Percentiles rank a stretch among this genome's conserved stretches.
These are phyloP conservation scores for Geotrichum cucujoidarum DNA, from an alignment of 1,139 yeast genomes.

Conservation along the genomic window DNA sequence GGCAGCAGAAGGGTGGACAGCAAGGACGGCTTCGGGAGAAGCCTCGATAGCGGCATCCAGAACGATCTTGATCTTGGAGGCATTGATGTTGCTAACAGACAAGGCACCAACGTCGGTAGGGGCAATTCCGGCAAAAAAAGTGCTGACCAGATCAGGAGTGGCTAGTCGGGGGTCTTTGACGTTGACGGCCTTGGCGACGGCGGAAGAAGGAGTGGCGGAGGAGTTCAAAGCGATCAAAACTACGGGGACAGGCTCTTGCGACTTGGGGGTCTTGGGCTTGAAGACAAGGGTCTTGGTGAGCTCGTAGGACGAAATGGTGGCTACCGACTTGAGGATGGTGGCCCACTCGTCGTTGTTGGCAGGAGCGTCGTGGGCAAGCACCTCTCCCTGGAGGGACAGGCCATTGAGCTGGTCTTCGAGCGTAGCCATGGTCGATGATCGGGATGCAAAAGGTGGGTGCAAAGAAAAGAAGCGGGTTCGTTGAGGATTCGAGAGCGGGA, in stretches of 20 bases:
- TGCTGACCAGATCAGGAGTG: constrained; percentile 67
- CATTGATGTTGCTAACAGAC: constrained; percentile 27
- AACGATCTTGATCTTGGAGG: constrained; percentile 54
- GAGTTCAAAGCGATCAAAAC: constrained; percentile 67
- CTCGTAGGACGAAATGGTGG: constrained; percentile 19
- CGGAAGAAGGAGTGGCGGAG: constrained; percentile 63
- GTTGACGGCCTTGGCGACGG: constrained; percentile 61
- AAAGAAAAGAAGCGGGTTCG: not conserved
- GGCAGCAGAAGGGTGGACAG: constrained; percentile 57
- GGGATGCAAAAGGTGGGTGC: not conserved
- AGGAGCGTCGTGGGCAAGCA: constrained; percentile 28
- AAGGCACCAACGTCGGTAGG: constrained; percentile 45
- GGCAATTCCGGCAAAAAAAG: constrained; percentile 55
- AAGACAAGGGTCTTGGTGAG: constrained; percentile 71
- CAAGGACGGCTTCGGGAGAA: constrained; percentile 35
- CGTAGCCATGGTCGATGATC: constrained; percentile 4
- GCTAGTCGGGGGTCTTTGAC: constrained; percentile 88
- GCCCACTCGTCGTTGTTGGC: constrained; percentile 32
- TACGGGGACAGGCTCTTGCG: constrained; percentile 76
- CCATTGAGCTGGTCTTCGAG: constrained; percentile 14
- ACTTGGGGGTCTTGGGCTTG: constrained; percentile 86
- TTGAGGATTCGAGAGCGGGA: not conserved
- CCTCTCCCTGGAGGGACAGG: constrained; percentile 22
- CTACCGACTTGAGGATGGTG: constrained; percentile 23
- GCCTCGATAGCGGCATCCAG: constrained; percentile 54